Percentiles rank a stretch among this genome's conserved stretches.
Evolutionary conservation across 345 rosid genomes (phyloP).

Genomic region (Turnera subulata): DNA sequence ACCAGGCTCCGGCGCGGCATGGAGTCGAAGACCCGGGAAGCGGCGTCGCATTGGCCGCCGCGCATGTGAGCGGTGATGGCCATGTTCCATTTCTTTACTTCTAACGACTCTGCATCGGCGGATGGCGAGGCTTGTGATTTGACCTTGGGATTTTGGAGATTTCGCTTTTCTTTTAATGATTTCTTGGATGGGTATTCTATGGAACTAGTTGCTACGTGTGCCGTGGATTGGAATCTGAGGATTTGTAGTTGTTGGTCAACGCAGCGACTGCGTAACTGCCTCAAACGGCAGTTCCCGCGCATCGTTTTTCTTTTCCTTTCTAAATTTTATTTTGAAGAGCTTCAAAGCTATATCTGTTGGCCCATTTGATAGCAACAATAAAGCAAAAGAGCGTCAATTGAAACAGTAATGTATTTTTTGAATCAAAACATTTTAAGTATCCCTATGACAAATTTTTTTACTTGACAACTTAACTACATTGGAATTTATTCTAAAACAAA

Average conservation of each 20-base stretch:
- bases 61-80: constrained; percentile 58
- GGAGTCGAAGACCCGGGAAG: constrained; percentile 39
- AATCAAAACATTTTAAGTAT: too few relatives aligned
- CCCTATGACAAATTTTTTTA: too few relatives aligned
- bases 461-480: too few relatives aligned
- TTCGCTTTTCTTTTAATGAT: constrained; percentile 2
- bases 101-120: constrained; percentile 29
- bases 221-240: constrained; percentile 3
- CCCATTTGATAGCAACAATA: too few relatives aligned
- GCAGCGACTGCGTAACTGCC: constrained; percentile 14
- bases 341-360: too few relatives aligned
- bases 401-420: too few relatives aligned
- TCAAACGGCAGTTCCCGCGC: constrained; percentile 33
- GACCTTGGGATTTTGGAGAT: too few relatives aligned
- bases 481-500: too few relatives aligned
- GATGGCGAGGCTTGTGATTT: too few relatives aligned
- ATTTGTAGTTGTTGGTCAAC: constrained; percentile 2
- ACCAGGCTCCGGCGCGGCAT: constrained; percentile 61
- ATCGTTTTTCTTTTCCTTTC: constrained; percentile 18
- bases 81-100: constrained; percentile 46
- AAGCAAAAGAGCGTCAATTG: too few relatives aligned
- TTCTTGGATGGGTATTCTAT: constrained; percentile 32
- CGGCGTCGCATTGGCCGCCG: constrained; percentile 33
- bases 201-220: constrained; percentile 2
- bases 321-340: too few relatives aligned